Conservation (phyloP, 345 rosid genomes). For the Gossypium herbaceum region DNA sequence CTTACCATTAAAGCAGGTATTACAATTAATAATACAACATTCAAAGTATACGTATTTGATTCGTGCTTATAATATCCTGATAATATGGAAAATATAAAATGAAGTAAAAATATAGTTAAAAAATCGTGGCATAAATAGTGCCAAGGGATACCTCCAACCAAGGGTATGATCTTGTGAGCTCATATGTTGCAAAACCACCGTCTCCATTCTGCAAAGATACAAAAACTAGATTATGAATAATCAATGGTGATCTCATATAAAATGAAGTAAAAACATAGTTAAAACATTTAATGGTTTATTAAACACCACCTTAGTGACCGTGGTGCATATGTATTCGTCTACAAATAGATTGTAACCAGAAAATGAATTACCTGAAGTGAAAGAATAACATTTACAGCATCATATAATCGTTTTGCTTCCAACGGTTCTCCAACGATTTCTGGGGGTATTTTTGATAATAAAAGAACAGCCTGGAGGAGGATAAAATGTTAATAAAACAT, state of each 20-base stretch:
- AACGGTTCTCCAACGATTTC: slow-evolving; percentile 80
- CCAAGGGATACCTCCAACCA: slow-evolving; percentile 79
- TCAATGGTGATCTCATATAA: background rate
- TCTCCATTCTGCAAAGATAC: slow-evolving; percentile 57
- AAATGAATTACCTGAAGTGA: slow-evolving; percentile 67
- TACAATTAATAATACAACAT: background rate
- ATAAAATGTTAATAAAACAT: slow-evolving; percentile 14
- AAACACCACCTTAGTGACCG: background rate
- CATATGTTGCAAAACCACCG: slow-evolving; percentile 88
- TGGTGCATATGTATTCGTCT: background rate
- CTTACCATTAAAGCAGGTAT: background rate
- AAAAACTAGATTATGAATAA: background rate
- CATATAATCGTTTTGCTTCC: slow-evolving; percentile 54
- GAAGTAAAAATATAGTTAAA: background rate
- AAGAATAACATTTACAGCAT: slow-evolving; percentile 83
- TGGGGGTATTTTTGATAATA: slow-evolving; percentile 62
- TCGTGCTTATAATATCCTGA: background rate
- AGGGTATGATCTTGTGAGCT: slow-evolving; percentile 79
- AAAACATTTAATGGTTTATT: background rate
- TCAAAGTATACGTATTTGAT: background rate
- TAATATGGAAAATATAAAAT: background rate
- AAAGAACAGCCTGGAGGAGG: slow-evolving; percentile 57
- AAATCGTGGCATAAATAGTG: slow-evolving; percentile 6
- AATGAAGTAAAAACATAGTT: too few species aligned
- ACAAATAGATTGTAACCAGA: slow-evolving; percentile 1